Conservation (phyloP, 1,139 yeast species). For the Sugiyamaella grinbergsii region DNA sequence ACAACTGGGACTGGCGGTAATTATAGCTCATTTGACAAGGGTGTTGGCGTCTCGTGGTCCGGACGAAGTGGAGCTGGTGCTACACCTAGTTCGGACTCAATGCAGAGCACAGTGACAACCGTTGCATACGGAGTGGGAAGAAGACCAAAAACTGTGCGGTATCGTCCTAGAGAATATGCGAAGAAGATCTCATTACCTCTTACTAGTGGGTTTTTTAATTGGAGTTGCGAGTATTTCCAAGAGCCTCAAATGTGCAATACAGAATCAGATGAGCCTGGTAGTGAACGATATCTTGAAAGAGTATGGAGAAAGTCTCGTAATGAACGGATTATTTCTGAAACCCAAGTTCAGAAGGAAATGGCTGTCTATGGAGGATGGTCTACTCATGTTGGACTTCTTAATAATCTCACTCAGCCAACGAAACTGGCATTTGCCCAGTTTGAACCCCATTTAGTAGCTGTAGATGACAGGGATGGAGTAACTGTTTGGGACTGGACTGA, state of each 20-base stretch:
- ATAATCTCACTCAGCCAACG: slow-evolving; percentile 79
- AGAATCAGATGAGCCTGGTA: slow-evolving; percentile 92
- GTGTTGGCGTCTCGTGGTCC: not conserved
- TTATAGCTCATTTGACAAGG: not conserved
- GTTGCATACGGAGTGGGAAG: slow-evolving; percentile 39
- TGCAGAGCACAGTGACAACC: slow-evolving; percentile 32
- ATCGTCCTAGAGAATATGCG: slow-evolving; percentile 27
- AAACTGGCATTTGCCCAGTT: slow-evolving; percentile 82
- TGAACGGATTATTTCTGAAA: slow-evolving; percentile 79
- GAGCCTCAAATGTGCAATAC: slow-evolving; percentile 92
- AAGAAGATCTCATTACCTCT: slow-evolving; percentile 48
- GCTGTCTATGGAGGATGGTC: slow-evolving; percentile 90
- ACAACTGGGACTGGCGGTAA: slow-evolving; percentile 12
- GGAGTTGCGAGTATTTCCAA: slow-evolving; percentile 88
- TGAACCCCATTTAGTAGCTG: slow-evolving; percentile 77
- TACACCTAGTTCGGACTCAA: not conserved
- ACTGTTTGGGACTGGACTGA: slow-evolving; percentile 89
- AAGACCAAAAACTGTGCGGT: slow-evolving; percentile 39
- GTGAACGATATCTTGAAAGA: slow-evolving; percentile 78
- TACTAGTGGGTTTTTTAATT: slow-evolving; percentile 78
- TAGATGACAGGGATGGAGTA: slow-evolving; percentile 83
- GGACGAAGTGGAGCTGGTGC: slow-evolving; percentile 12
- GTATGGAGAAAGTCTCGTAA: slow-evolving; percentile 90
- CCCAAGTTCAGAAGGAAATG: slow-evolving; percentile 85
- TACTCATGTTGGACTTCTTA: slow-evolving; percentile 58